Base-by-base conservation (phyloP, 192 early-diverging fungal species). In the Coemansia sp. region DNA sequence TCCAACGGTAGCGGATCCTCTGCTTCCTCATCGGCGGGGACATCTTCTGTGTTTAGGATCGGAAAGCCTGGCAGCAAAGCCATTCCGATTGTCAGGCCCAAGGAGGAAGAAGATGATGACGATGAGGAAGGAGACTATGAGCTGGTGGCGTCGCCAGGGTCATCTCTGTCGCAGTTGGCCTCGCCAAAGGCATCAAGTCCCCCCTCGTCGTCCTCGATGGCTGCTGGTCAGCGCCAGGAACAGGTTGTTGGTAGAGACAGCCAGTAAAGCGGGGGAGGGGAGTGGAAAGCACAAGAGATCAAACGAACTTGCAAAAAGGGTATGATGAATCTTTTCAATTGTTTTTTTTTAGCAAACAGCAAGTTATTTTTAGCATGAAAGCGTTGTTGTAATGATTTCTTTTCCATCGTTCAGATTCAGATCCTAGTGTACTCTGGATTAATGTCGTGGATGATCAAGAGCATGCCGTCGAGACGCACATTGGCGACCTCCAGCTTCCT, bases 401-500 rank as follows among this genome's bases (percentile, higher is more conserved):
- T 45, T 5, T 43, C 36, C 4, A 9, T 38, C 15, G 14, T 17
- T 45, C 9, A 0, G 48, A 8, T 23, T 35, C 62, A 59, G 43
- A 66, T 52, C 0, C 58, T 61, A 23, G 61, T 33, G 0, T 61
- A 63, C 17, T 36, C 48, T 1, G 68, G 68, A 20, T 64, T 62
- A 17, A 76, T 71, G 74, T 82, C 80, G 53, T 76, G 69, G 9
- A 76, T 23, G 13, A 77, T 36, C 19, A 82, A 49, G 14, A 82
- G 63, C 74, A 76, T 70, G 41, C 71, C 50, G 60, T 83, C 81
- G 0, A 83, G 62, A 29, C 81, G 76, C 34, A 79, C 48, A 32
- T 41, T 55, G n/a, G 69, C 65, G 0, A 83, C 65, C 52, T 86
- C 83, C 38, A 91, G 67, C 64, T 68, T 64, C 29, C 84, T 76